Base-by-base conservation (phyloP, 2,329 filamentous ascomycete species). In the Zarea fungicola region DNA sequence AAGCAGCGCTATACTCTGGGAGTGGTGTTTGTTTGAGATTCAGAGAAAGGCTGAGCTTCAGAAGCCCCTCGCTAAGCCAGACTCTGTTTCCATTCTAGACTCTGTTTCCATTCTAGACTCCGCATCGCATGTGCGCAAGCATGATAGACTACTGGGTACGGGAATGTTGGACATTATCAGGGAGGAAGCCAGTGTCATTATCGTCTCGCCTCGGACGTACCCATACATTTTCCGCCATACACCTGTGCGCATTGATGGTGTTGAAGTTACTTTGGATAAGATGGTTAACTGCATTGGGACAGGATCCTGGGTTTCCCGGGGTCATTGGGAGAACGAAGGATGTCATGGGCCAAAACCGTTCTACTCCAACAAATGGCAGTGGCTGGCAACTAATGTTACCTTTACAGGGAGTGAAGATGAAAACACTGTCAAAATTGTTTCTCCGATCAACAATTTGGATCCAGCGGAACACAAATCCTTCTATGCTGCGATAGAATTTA, bases 21-120 rank as follows among this genome's bases (percentile, higher is more conserved):
- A 46, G 13, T 46, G 43, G 43, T 39, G 43, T 26, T 1, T 46
- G 4, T 46, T 37, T 6, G 35, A 46, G 34, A 34, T 46, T 10
- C 43, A 14, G 22, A 46, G 25, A 10, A 46, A 46, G 25, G 43
- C 43, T 16, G 7, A 19, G 31, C 3, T 45, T 37, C n/a, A 22
- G 5, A 4, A 8, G 22, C 21, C 19, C n/a, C 10, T 3, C 13
- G 25, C 26, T 6, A 11, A 31, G 32, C 22, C n/a, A n/a, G n/a
- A n/a, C n/a, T n/a, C n/a, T n/a, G n/a, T n/a, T n/a, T n/a, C n/a
- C n/a, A n/a, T n/a, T n/a, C n/a, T n/a, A n/a, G n/a, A n/a, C n/a
- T 35, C 22, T 11, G 23, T 36, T 2, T 28, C 32, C n/a, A 32
- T 45, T 6, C 18, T 45, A 11, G 42, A 45, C n/a, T 26, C 42